Evolutionary conservation across 192 early-diverging fungal species (phyloP).

Genomic region (Linderina pennispora): DNA sequence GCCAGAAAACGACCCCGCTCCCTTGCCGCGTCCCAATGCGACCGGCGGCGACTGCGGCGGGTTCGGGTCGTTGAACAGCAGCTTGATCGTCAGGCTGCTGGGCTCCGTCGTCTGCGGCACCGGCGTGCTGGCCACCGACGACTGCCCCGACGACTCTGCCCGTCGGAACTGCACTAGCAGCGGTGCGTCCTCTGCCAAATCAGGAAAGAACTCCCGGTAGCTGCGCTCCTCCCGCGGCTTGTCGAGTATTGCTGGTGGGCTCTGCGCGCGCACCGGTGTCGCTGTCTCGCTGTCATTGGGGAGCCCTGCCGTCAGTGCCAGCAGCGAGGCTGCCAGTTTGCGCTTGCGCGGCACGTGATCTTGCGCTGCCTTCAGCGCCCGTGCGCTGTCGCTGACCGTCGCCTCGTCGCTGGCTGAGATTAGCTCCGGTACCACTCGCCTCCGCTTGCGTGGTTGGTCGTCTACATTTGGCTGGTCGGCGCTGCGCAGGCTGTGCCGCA

Average conservation of each 20-base stretch:
- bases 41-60: slow-evolving; percentile 4
- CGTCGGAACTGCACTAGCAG: background rate
- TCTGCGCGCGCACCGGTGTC: slow-evolving; percentile 3
- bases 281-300: background rate
- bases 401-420: too few relatives aligned
- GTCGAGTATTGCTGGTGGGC: slow-evolving; percentile 25
- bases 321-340: slow-evolving; percentile 10
- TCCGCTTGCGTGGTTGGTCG: too few relatives aligned
- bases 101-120: slow-evolving; percentile 12
- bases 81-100: slow-evolving; percentile 28
- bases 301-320: background rate
- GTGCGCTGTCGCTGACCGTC: too few relatives aligned
- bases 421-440: too few relatives aligned
- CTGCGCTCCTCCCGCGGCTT: slow-evolving; percentile 84
- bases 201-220: slow-evolving; percentile 76
- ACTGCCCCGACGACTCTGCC: background rate
- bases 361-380: too few relatives aligned
- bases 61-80: slow-evolving; percentile 27
- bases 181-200: slow-evolving; percentile 53
- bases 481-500: too few relatives aligned
- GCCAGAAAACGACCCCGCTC: slow-evolving; percentile 18
- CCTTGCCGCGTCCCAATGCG: slow-evolving; percentile 19
- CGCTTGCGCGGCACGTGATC: too few relatives aligned
- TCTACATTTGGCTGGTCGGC: too few relatives aligned
- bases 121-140: background rate